Evolutionary conservation across 805 yeast species (phyloP), one percentile per base, ranked within the genome.

Genomic region (Kodamaea lidongshanica): DNA sequence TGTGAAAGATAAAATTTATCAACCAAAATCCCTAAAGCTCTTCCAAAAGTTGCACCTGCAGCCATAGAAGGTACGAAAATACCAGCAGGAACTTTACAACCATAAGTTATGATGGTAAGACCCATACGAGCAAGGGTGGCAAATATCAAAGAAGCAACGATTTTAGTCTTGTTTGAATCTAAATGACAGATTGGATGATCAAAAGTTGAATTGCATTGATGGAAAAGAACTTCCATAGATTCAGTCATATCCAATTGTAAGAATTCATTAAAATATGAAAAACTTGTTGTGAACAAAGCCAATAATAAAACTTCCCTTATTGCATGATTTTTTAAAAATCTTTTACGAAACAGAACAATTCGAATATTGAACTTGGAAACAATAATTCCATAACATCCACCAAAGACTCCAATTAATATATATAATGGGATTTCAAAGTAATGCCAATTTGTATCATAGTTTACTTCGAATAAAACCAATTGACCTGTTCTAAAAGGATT

Each of bases 51-150:
- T 0, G 97, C 96, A 13, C 98, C 98, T 1, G 87, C 82, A 0
- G 95, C 88, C 94, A 92, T 85, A 2, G 95, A 83, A 3, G 98
- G 98, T 32, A 92, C 94, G 57, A 92, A 81, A 5, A 89, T 85
- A 10, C 98, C 98, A n/a, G 96, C 94, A 0, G 98, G 98, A 0
- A 89, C 88, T 55, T 81, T 86, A 39, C 87, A 78, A 3, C 96
- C 96, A 52, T 94, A 92, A 0, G 97, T 81, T 10, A 92, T 65
- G 16, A 87, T 72, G 16, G 92, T 84, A 28, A 92, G 65, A 0
- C 68, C 40, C 61, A 79, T 74, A 33, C 98, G 66, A 4, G 85
- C 57, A 0, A 76, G 40, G 0, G 95, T 81, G 0, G 96, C 96
- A 30, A 73, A 61, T 0, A 70, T 32, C 12, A 92, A 64, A 0